Base-by-base conservation (phyloP, 2,329 filamentous ascomycete species). In the Trichoderma gracile region DNA sequence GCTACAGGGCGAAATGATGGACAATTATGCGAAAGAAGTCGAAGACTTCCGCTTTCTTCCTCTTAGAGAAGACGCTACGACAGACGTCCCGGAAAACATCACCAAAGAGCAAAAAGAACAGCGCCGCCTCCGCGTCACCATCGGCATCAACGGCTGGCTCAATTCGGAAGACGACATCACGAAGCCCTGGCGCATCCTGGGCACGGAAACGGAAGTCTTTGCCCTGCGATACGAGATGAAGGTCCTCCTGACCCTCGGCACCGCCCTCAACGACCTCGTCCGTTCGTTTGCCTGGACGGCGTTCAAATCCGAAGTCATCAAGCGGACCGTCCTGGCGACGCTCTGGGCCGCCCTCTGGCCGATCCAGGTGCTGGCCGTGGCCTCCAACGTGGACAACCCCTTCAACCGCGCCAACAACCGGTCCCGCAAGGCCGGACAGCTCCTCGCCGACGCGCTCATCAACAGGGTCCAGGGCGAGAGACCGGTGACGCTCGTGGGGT, bases 81-180 rank as follows among this genome's bases (percentile, higher is more conserved):
- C 70, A 9, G 71, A 70, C 14, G 52, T 40, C 47, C 53, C 50
- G 33, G 66, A 53, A 17, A 7, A 55, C 3, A 19, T 52, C 6
- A 40, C 47, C 6, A 63, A 63, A 7, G 66, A 72, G 27, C 70
- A 74, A 14, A 70, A 78, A 30, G 71, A 75, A 8, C 65, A 63
- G 45, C 78, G 81, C 4, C 84, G 89, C 3, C 78, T 97, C 3
- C 85, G 92, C 12, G 88, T 97, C 3, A 93, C 91, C 0, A 91
- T 97, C 65, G 92, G 91, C 9, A 87, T 96, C 68, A 94, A 92
- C 66, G 93, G 93, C 42, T 97, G 93, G 93, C 81, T 96, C 14
- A 89, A 85, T 2, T 82, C 86, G 8, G 86, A 90, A 68, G 84
- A 89, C 33, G 92, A 97, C 69, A 85, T 96, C 27, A 84, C 89